A percentile compares a stretch with the other conserved stretches of the same genome.
Conservation (phyloP, 345 rosid genomes). For the Erucastrum elatum region DNA sequence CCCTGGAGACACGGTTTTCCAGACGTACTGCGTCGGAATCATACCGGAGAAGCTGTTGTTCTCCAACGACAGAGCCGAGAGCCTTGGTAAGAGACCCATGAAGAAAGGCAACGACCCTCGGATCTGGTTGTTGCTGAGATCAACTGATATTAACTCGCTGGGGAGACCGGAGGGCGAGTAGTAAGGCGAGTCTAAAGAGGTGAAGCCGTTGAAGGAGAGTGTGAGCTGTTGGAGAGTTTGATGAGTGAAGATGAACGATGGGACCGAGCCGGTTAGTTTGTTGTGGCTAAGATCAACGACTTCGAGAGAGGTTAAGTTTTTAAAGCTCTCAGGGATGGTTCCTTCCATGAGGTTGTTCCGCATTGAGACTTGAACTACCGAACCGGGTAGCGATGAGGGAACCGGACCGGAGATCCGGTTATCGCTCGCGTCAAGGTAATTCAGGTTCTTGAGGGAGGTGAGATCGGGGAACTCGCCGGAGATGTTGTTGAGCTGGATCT, state of each 20-base stretch:
- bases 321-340: conserved; percentile 50
- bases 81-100: conserved; percentile 49
- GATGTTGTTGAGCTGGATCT: conserved; percentile 66
- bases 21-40: conserved; percentile 61
- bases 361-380: conserved; percentile 66
- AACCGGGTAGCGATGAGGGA: conserved; percentile 53
- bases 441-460: conserved; percentile 53
- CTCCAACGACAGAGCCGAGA: conserved; percentile 56
- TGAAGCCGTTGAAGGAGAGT: conserved; percentile 70
- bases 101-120: conserved; percentile 49
- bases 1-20: conserved; percentile 47
- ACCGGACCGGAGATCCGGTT: conserved; percentile 64
- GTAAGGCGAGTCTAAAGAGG: conserved; percentile 55
- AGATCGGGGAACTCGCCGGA: conserved; percentile 66
- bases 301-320: conserved; percentile 42
- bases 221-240: conserved; percentile 79
- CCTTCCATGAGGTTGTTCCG: conserved; percentile 67
- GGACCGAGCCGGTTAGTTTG: conserved; percentile 54
- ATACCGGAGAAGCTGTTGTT: conserved; percentile 54
- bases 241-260: conserved; percentile 55
- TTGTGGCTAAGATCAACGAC: conserved; percentile 76
- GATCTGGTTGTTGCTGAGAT: conserved; percentile 54
- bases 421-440: conserved; percentile 66
- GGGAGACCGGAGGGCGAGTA: conserved; percentile 23
- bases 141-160: conserved; percentile 59